Evolutionary conservation across 2,329 filamentous ascomycete genomes (phyloP), one percentile per base, ranked within the genome.

Genomic region (Phialophora chinensis): DNA sequence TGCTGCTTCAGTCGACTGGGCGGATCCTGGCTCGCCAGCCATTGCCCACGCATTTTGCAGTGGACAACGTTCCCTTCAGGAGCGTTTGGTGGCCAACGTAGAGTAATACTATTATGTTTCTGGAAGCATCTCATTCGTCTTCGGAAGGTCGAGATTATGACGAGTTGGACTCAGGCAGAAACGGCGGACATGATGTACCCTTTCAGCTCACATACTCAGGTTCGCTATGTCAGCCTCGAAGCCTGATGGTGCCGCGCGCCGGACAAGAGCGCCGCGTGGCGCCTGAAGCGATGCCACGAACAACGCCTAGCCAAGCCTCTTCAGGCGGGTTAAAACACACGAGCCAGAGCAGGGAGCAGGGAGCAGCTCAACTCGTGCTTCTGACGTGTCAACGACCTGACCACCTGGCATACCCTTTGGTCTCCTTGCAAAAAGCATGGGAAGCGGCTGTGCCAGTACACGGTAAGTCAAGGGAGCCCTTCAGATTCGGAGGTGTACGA

Each of bases 211-310:
- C 23, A 25, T 25, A 60, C n/a, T 23, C 25, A 4, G 20, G 53
- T 6, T 31, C 14, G 29, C 47, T 35, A 54, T 23, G 52, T 50
- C 33, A 62, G 35, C 50, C 50, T 62, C 20, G 50, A 62, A 23
- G 33, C 47, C 59, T 52, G 25, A 42, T 56, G 23, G 60, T 20
- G 44, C 11, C 14, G 29, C 53, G 17, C 11, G 58, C 50, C 63
- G 63, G 63, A 61, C 57, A 61, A 65, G 50, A 59, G 57, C 63
- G 63, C 63, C 63, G 57, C 25, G 49, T 61, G 49, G 63, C 57
- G 63, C 63, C 58, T 52, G 47, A 50, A 47, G 57, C 63, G 35
- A 54, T 25, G 57, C 44, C 47, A 44, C 31, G 29, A 47, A 12
- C 49, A 44, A 50, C 31, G 59, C 49, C 47, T 54, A 47, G 38